These are phyloP conservation scores for Physcomitrium patens DNA, from an alignment of 225 moss, liverwort and hornwort species.

Conservation along the genomic window DNA sequence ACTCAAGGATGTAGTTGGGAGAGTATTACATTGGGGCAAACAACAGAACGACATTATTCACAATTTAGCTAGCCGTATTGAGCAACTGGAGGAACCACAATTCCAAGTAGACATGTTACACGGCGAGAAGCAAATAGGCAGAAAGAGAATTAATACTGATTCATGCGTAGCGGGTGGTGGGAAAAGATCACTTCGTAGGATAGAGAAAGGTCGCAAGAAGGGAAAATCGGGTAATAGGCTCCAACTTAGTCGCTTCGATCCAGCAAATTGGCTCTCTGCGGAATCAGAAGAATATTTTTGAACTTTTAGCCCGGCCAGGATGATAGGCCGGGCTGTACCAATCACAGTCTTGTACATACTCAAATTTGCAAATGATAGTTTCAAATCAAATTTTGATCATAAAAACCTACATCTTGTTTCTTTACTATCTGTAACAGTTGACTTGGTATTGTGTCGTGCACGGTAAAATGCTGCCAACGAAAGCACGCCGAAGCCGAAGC, in stretches of 20 bases:
- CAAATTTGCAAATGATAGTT: neutral
- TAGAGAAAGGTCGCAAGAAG: constrained; percentile 18
- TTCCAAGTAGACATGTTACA: neutral
- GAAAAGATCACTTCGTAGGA: constrained; percentile 9
- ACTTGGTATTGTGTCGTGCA: no score
- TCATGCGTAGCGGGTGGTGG: neutral
- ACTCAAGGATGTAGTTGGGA: constrained; percentile 32
- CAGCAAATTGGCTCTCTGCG: constrained; percentile 26
- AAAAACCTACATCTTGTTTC: no score
- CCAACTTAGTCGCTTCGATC: constrained; percentile 18
- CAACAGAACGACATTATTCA: constrained; percentile 45
- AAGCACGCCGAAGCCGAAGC: no score
- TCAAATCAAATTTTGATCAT: neutral
- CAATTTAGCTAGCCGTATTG: constrained; percentile 35
- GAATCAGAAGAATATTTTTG: constrained; percentile 39
- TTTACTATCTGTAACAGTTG: no score
- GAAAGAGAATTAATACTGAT: constrained; percentile 25
- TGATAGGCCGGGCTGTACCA: no score
- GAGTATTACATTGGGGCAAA: constrained; percentile 43
- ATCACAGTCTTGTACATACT: neutral
- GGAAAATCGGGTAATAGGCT: neutral
- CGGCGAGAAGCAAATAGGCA: neutral
- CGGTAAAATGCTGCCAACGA: no score
- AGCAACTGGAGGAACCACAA: constrained; percentile 29
- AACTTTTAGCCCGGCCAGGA: neutral